Base-by-base conservation (phyloP, 2,329 filamentous ascomycete genomes). In the Chrysoporthe puriensis region DNA sequence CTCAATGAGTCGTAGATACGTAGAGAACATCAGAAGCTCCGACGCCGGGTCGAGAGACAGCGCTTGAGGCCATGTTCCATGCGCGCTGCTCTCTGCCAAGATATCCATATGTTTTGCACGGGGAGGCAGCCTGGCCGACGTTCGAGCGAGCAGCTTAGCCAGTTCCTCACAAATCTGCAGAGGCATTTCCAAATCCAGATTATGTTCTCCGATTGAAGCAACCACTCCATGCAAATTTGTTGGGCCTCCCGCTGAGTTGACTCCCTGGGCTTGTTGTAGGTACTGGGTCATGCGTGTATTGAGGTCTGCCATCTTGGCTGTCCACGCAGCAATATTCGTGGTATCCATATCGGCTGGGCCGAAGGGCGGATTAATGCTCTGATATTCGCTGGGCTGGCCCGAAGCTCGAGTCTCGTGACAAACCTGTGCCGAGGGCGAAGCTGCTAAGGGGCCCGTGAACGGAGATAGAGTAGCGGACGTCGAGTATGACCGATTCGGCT, bases 41-140 rank as follows among this genome's bases (percentile, higher is more conserved):
- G 54, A 57, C 18, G 54, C 54, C 16, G 54, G 7, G 54, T 57
- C 54, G n/a, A 57, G 54, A 21, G 54, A 57, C 34, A 57, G 9
- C 34, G 34, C 8, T 11, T 18, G 54, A 40, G 54, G 16, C 18
- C 32, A n/a, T 57, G 54, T n/a, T 40, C 6, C 18, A 11, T 11
- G 32, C 34, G 16, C 6, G 34, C 9, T 57, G 2, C 7, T 2
- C 34, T 57, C 5, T n/a, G 34, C 16, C 6, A 57, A 3, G 4
- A 9, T n/a, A 6, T 21, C 34, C 54, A 57, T 57, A 2, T 40
- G 54, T 40, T 5, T 57, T 40, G 54, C 14, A 40, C 16, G 3
- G 8, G 54, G 54, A 18, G 54, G 34, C 9, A 57, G 34, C 9
- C 18, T 16, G 18, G 8, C 54, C 34, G 7, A 57, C 7, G 54